phyloP scores from a whole-genome alignment of 1,284 basidiomycete genomes.

The Cryptococcus sp. region DNA sequence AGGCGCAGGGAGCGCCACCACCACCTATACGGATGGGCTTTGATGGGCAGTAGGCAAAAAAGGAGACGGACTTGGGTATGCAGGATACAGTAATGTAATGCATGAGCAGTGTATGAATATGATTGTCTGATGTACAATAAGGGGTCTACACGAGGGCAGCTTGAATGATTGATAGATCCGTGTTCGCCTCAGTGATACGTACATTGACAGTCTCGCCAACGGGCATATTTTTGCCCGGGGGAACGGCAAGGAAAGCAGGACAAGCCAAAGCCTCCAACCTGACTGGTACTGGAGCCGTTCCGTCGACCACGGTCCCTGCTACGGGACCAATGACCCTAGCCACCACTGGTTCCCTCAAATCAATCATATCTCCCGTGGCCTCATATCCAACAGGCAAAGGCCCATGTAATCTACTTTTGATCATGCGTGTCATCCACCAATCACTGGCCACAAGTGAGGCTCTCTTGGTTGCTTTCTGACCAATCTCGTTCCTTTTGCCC shows the following conservation, averaged over 20 bases:
- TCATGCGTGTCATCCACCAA: constrained; percentile 26
- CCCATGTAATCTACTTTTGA: background rate
- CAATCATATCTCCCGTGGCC: constrained; percentile 10
- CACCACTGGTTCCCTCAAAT: constrained; percentile 15
- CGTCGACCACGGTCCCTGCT: too few species aligned
- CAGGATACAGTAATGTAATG: background rate
- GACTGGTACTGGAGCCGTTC: too few species aligned
- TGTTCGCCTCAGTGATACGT: too few species aligned
- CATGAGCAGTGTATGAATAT: constrained; percentile 1
- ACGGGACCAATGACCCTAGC: constrained; percentile 12
- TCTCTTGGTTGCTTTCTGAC: constrained; percentile 15
- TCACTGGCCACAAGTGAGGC: constrained; percentile 11
- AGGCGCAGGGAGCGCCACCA: constrained; percentile 27
- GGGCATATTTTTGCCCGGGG: background rate
- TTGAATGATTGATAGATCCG: too few species aligned
- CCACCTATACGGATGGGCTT: constrained; percentile 44
- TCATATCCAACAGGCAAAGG: constrained; percentile 2
- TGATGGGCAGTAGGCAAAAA: constrained; percentile 7
- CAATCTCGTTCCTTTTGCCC: constrained; percentile 15
- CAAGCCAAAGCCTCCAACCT: too few species aligned
- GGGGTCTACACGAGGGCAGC: too few species aligned
- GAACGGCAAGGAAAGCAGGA: background rate
- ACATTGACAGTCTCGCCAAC: background rate
- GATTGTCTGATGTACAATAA: constrained; percentile 1
- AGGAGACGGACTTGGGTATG: background rate